phyloP scores from a whole-genome alignment of 2,329 filamentous ascomycete genomes.

The Coniosporium tulheliwenetii region DNA sequence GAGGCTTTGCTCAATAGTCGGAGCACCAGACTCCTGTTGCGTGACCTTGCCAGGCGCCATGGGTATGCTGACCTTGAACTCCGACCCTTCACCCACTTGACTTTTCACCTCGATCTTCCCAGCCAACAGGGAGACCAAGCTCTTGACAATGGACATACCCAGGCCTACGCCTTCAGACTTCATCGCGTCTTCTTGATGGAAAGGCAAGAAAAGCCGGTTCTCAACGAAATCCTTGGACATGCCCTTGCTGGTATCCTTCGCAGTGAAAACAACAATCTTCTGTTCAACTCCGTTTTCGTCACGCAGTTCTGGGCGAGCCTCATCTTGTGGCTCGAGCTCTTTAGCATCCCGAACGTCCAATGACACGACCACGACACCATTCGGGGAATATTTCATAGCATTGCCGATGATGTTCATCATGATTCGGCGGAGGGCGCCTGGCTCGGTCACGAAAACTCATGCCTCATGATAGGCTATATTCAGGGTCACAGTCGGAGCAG shows the following conservation, averaged over 20 bases:
- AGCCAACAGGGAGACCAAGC: constrained; percentile 11
- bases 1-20: too few species aligned
- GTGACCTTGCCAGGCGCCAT: not conserved
- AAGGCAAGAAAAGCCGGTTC: constrained; percentile 16
- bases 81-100: constrained; percentile 10
- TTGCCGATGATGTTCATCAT: constrained; percentile 8
- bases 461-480: not conserved
- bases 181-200: constrained; percentile 17
- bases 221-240: constrained; percentile 15
- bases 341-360: not conserved
- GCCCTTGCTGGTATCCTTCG: constrained; percentile 16
- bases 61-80: constrained; percentile 5
- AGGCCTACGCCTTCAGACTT: constrained; percentile 16
- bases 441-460: too few species aligned
- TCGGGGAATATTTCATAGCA: constrained; percentile 6
- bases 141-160: constrained; percentile 17
- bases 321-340: not conserved
- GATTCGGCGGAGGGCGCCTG: constrained; percentile 6
- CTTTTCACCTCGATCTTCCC: constrained; percentile 13
- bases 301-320: too few species aligned
- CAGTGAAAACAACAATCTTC: constrained; percentile 1
- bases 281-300: too few species aligned
- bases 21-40: too few species aligned
- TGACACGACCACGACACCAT: constrained; percentile 2
- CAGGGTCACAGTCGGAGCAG: not conserved